Evolutionary conservation across 2,329 filamentous ascomycete species (phyloP), one percentile per base, ranked within the genome.

Genomic region (Scytalidium sp.): DNA sequence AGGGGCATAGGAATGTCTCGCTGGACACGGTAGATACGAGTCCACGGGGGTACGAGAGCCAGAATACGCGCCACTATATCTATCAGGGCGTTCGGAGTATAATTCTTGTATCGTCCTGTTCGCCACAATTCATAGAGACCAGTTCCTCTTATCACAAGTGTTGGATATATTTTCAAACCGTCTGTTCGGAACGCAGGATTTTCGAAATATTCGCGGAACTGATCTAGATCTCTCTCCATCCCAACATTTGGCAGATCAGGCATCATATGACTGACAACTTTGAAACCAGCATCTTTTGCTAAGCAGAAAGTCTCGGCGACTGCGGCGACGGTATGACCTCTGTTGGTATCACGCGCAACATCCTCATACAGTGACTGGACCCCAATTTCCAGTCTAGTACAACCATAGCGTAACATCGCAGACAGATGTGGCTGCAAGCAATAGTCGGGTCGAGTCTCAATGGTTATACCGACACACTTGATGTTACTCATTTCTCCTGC

Each of bases 191-290:
- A 99, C 40, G 85, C 90, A 1, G 94, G 94, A 66, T 91, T 97
- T 66, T 96, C 91, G 62, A 99, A 99, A 68, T 99, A 99, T 67
- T 99, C 95, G 56, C 90, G 82, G 70, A 99, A 99, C 61, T 99
- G 94, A 64, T 96, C 92, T 41, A 99, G 77, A 66, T 99, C 94
- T 61, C 94, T 87, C 71, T 99, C 95, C 88, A 97, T 96, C 50
- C 94, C 94, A 2, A 99, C 94, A 62, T 99, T 99, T 3, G 94
- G 94, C 43, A 99, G 73, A 66, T 99, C 94, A 1, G 94, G 94
- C 94, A 99, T 99, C 94, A 99, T 99, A 72, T 99, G 94, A 58
- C 90, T 96, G 55, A 99, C 94, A 1, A 99, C 94, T 70, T 99
- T 99, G 80, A 96, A 99, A 1, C 94, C 94, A 5, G 95, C 91